Base-by-base conservation (phyloP, 2,329 filamentous ascomycete species). In the Venturia nashicola region DNA sequence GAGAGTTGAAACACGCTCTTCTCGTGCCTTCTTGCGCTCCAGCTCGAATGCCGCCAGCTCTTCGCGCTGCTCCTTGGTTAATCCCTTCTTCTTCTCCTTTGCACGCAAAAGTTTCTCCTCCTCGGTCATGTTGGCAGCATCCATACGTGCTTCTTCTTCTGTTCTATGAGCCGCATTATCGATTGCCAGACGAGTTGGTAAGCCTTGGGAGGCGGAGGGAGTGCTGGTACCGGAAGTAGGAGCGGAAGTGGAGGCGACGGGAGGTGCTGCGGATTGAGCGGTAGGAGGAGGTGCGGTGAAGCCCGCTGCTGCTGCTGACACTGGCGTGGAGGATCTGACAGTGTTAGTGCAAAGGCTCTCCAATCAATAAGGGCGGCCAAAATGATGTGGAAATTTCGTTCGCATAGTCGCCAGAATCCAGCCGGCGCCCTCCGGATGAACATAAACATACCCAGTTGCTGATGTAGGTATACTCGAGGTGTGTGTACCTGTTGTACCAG, bases 31-130 rank as follows among this genome's bases (percentile, higher is more conserved):
- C 66, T 87, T 86, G 27, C 94, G 87, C 79, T 99, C 93, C 68
- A 85, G 82, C 73, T 99, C 94, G 71, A 91, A 93, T 3, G 90
- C 92, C 4, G 87, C 86, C 40, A 99, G 82, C 72, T 96, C 90
- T 71, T 97, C 94, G 40, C 90, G 86, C 78, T 99, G 94, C 76
- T 97, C 94, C 77, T 94, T 95, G 66, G 85, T 86, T 65, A 99
- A 78, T 12, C 84, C 86, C 82, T 94, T 96, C 80, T 93, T 95
- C 83, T 95, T 94, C 74, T 91, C 87, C 78, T 90, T 91, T 74
- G 86, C 88, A 61, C 87, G 83, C 65, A 91, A 75, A 68, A 89
- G 86, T 70, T 90, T 89, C 73, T 93, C 86, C 63, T 91, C 89
- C 62, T 86, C 82, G 0, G 84, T 86, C 71, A 90, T 78, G 40